These are phyloP conservation scores for Phytophthora colocasiae DNA, from an alignment of 352 stramenopile genomes.

Conservation along the genomic window DNA sequence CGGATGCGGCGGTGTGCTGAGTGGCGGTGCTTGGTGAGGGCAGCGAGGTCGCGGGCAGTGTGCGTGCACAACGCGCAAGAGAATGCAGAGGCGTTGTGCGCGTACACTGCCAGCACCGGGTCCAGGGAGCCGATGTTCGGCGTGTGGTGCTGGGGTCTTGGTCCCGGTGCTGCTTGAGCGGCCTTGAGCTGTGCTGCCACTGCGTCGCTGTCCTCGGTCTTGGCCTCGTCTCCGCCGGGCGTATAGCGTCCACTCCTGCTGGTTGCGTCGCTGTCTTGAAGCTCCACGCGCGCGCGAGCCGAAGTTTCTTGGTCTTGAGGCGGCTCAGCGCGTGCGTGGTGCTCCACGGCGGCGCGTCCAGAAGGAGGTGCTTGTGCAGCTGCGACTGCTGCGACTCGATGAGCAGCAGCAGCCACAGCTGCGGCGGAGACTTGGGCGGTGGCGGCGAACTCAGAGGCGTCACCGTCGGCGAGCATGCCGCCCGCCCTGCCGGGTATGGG, in stretches of 20 bases:
- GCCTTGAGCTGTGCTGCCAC: slow-evolving; percentile 14
- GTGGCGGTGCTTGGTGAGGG: not conserved
- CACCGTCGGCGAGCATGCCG: not conserved
- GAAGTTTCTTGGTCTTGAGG: too few relatives aligned
- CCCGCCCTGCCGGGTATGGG: not conserved
- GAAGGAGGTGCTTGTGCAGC: too few relatives aligned
- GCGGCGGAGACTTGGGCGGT: not conserved
- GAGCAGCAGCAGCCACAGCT: not conserved
- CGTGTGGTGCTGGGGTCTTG: too few relatives aligned
- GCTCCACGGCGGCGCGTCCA: too few relatives aligned
- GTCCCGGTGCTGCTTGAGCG: too few relatives aligned
- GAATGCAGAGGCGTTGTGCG: slow-evolving; percentile 16
- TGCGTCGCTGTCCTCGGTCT: slow-evolving; percentile 1
- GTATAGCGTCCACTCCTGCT: too few relatives aligned
- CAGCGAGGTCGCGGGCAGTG: not conserved
- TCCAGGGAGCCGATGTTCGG: not conserved
- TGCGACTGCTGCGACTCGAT: too few relatives aligned
- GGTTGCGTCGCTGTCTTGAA: too few relatives aligned
- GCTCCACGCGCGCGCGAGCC: too few relatives aligned
- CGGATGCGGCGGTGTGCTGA: too few relatives aligned
- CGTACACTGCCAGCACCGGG: slow-evolving; percentile 15
- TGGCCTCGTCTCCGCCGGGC: not conserved
- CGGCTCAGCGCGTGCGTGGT: too few relatives aligned
- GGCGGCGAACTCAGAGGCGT: not conserved
- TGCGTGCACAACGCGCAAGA: slow-evolving; percentile 9